phyloP scores from a whole-genome alignment of 1,284 basidiomycete species.

The Cystobasidium slooffiae region DNA sequence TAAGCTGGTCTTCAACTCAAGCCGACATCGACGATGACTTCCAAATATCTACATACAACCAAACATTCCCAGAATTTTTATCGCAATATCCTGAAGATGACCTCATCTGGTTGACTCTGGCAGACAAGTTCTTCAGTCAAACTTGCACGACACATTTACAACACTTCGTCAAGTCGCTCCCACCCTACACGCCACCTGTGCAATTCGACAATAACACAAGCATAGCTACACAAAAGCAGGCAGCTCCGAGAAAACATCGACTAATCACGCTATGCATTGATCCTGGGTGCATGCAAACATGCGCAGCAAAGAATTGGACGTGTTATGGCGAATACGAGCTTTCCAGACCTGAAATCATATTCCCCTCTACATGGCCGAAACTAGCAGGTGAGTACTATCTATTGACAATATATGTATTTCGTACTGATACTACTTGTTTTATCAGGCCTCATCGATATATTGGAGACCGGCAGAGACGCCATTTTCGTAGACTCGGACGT shows the following conservation, averaged over 20 bases:
- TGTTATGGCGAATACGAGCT: conserved; percentile 44
- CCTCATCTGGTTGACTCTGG: conserved; percentile 43
- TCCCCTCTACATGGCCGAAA: conserved; percentile 43
- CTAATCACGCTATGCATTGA: conserved; percentile 41
- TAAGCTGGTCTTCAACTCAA: conserved; percentile 13
- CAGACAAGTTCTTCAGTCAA: conserved; percentile 30
- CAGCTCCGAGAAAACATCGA: conserved; percentile 8
- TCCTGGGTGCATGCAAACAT: conserved; percentile 39
- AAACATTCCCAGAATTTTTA: conserved; percentile 33
- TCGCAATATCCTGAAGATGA: conserved; percentile 20
- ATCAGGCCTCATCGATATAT: conserved; percentile 42
- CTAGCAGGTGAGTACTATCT: conserved; percentile 14
- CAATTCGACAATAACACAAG: background rate
- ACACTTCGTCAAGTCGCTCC: conserved; percentile 20
- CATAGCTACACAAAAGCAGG: background rate
- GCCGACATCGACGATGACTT: conserved; percentile 1
- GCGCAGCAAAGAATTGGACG: conserved; percentile 28
- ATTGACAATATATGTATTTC: background rate
- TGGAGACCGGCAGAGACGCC: conserved; percentile 40
- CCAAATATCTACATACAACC: conserved; percentile 33
- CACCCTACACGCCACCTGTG: conserved; percentile 15
- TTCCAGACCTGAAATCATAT: conserved; percentile 32
- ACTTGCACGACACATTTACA: conserved; percentile 37
- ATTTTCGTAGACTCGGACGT: conserved; percentile 46
- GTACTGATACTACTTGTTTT: background rate